Conservation (phyloP, 2,329 filamentous ascomycete species). For the Lasiodiplodia sp. region DNA sequence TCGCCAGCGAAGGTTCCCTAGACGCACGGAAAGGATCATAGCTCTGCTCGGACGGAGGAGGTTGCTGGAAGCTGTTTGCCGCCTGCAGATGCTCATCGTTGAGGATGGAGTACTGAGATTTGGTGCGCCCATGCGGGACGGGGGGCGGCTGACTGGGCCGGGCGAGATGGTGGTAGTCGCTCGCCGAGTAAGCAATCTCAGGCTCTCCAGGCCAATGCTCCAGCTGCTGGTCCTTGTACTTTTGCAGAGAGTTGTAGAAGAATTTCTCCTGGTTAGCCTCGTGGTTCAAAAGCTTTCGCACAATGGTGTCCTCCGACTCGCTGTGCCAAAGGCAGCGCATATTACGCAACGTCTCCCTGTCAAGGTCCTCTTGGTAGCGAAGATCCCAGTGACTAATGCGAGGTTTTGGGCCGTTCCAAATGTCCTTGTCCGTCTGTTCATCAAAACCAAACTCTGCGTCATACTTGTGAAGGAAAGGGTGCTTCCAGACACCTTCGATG, state of each 20-base stretch:
- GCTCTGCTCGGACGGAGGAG: conserved; percentile 64
- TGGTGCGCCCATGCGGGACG: conserved; percentile 50
- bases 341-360: conserved; percentile 82
- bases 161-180: conserved; percentile 75
- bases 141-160: conserved; percentile 33
- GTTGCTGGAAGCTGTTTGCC: conserved; percentile 58
- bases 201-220: conserved; percentile 83
- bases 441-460: conserved; percentile 72
- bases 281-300: conserved; percentile 66
- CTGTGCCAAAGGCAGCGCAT: conserved; percentile 92
- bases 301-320: conserved; percentile 74
- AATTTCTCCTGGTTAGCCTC: conserved; percentile 86
- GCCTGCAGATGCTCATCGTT: conserved; percentile 61
- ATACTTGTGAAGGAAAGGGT: conserved; percentile 86
- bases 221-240: conserved; percentile 82
- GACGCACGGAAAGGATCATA: conserved; percentile 87
- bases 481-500: conserved; percentile 82
- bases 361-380: conserved; percentile 71
- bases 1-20: conserved; percentile 47
- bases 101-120: conserved; percentile 64
- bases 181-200: conserved; percentile 78
- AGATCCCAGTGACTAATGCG: conserved; percentile 69
- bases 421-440: conserved; percentile 58
- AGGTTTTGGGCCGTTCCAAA: conserved; percentile 62
- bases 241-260: conserved; percentile 85